Conservation (phyloP, 1,139 yeast species). For the Kodamaea plutei region DNA sequence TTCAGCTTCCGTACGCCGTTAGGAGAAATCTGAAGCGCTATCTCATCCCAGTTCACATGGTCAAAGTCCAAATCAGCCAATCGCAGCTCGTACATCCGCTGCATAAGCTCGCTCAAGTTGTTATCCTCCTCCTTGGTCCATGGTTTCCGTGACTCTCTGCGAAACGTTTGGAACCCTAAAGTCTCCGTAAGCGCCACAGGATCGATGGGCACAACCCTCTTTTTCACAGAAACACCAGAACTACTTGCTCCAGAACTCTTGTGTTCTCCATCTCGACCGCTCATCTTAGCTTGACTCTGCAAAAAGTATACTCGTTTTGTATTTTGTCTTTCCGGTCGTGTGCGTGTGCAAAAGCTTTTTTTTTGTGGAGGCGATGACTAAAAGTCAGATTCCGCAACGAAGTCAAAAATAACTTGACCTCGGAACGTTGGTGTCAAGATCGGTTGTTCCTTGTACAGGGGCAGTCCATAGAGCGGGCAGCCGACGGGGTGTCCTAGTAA, state of each 20-base stretch:
- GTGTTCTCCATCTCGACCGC: too few relatives aligned
- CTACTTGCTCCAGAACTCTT: neutral
- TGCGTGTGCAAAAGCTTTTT: too few relatives aligned
- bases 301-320: too few relatives aligned
- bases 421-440: too few relatives aligned
- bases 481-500: too few relatives aligned
- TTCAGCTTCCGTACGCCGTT: slow-evolving; percentile 50
- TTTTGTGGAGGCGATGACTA: too few relatives aligned
- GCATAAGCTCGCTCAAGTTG: slow-evolving; percentile 36
- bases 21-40: slow-evolving; percentile 42
- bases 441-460: too few relatives aligned
- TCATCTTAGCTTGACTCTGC: too few relatives aligned
- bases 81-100: slow-evolving; percentile 19
- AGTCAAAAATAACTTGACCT: too few relatives aligned
- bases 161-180: slow-evolving; percentile 69
- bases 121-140: slow-evolving; percentile 69
- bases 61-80: slow-evolving; percentile 29
- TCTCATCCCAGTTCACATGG: slow-evolving; percentile 62
- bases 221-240: slow-evolving; percentile 4
- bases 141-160: slow-evolving; percentile 58
- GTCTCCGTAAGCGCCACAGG: slow-evolving; percentile 68
- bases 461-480: too few relatives aligned
- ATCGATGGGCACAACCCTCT: slow-evolving; percentile 42
- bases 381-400: too few relatives aligned
- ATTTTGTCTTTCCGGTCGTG: too few relatives aligned